Evolutionary conservation across 73 alveolate genomes (phyloP).

Genomic region (Paramecium tetraurelia): DNA sequence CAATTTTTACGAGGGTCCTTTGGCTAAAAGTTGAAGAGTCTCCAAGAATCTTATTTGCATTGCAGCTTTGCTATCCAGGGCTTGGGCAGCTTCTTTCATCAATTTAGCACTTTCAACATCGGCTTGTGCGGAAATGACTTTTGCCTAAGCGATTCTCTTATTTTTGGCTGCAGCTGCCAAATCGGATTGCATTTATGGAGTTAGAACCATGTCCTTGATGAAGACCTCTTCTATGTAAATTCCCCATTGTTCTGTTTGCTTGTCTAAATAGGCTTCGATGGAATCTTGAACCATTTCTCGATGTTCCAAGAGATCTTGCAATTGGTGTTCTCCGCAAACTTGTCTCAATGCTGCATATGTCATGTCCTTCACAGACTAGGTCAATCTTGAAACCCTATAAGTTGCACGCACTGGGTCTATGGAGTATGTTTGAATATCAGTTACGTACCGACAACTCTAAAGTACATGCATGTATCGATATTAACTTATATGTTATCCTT

Average conservation of each 20-base stretch:
- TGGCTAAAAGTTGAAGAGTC: neutral
- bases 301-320: conserved; percentile 26
- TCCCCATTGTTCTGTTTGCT: conserved; percentile 41
- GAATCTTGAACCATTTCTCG: conserved; percentile 35
- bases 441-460: conserved; percentile 21
- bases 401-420: conserved; percentile 24
- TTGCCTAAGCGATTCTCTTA: conserved; percentile 45
- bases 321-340: conserved; percentile 42
- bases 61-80: conserved; percentile 42
- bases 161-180: conserved; percentile 52
- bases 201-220: conserved; percentile 18
- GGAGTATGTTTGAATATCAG: neutral
- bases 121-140: conserved; percentile 43
- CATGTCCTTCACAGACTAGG: conserved; percentile 22
- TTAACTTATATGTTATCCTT: conserved; percentile 18
- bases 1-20: conserved; percentile 7
- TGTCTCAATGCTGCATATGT: conserved; percentile 45
- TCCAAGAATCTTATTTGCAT: conserved; percentile 44
- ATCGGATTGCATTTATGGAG: conserved; percentile 28
- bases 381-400: conserved; percentile 9
- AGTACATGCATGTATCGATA: conserved; percentile 34
- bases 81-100: conserved; percentile 49
- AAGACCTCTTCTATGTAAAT: conserved; percentile 1
- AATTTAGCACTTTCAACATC: conserved; percentile 52
- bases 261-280: conserved; percentile 13